Evolutionary conservation across 768 basidiomycete genomes (phyloP), one percentile per base, ranked within the genome.

Genomic region (Amyloporia xantha): DNA sequence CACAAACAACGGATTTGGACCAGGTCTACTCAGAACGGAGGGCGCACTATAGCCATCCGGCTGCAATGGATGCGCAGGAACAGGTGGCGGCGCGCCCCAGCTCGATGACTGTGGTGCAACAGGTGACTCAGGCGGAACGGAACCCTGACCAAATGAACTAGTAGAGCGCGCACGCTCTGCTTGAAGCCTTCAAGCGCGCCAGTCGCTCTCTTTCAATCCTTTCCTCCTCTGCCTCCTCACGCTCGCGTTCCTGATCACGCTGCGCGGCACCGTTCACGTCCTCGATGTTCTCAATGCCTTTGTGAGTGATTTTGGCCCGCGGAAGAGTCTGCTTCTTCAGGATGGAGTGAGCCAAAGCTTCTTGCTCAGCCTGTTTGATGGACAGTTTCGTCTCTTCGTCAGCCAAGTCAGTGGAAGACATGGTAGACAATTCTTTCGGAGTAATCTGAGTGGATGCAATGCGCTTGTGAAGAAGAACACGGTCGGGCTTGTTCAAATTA

Each of bases 211-310:
- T 68, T 59, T 86, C 86, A 54, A 82, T 71, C 53, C 79, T 74
- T 47, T 85, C 82, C 49, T 68, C 65, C 44, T 68, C 66, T 37
- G 84, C 82, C 27, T 58, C 81, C 62, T 84, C 81, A 23, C 72
- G 75, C 59, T 79, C 78, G 44, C 73, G 73, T 56, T 81, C 77
- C 40, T 73, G 71, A 58, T 87, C 86, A 19, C 74, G 65, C 49
- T 47, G 52, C 33, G 47, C 47, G 1, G 50, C 54, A 12, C 81
- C 84, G 56, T 79, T 78, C 47, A 84, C 67, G 63, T 82, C 83
- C 64, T 95, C 91, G 59, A 95, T 91, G 59, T 91, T 85, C 71
- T 93, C 84, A 53, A 93, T 68, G 45, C 91, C 91, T 68, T 95
- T 95, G 72, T 93, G 91, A 23, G 91, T 95, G 52, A 91, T 86